Percentiles rank a stretch among this genome's conserved stretches.
Conservation (phyloP, 2,329 filamentous ascomycete species). For the Fusarium sp. region DNA sequence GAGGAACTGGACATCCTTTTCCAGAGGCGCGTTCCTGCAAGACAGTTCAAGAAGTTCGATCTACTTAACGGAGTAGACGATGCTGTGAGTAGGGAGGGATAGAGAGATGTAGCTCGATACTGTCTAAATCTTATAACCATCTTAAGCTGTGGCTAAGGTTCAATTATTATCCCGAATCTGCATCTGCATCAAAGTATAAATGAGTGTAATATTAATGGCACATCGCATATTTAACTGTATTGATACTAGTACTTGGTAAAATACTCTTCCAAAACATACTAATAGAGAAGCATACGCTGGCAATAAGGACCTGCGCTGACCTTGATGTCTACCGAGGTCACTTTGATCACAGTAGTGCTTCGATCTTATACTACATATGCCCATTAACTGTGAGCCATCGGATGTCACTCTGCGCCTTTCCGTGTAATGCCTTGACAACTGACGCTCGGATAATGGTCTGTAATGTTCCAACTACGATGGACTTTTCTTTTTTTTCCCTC, state of each 20-base stretch:
- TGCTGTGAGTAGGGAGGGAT: not conserved
- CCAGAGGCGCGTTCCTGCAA: constrained; percentile 42
- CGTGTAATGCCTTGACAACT: not conserved
- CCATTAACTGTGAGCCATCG: not conserved
- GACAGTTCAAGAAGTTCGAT: constrained; percentile 46
- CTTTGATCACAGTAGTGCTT: not conserved
- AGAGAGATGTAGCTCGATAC: rapidly evolving
- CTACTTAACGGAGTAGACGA: not conserved
- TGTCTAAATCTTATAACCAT: no score
- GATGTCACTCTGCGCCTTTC: not conserved
- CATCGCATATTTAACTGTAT: not conserved
- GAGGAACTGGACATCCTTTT: constrained; percentile 49
- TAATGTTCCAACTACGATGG: not conserved
- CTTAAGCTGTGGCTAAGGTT: rapidly evolving
- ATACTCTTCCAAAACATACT: no score
- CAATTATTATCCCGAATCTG: not conserved
- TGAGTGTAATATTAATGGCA: rapidly evolving
- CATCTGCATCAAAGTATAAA: not conserved
- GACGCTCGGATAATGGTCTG: not conserved
- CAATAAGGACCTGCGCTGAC: no score
- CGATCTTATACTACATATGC: no score
- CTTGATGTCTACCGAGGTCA: not conserved
- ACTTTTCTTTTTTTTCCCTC: not conserved
- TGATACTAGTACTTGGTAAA: not conserved
- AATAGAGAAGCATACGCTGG: no score